Base-by-base conservation (phyloP, 2,329 filamentous ascomycete genomes). In the Hymenoscyphus infarciens region DNA sequence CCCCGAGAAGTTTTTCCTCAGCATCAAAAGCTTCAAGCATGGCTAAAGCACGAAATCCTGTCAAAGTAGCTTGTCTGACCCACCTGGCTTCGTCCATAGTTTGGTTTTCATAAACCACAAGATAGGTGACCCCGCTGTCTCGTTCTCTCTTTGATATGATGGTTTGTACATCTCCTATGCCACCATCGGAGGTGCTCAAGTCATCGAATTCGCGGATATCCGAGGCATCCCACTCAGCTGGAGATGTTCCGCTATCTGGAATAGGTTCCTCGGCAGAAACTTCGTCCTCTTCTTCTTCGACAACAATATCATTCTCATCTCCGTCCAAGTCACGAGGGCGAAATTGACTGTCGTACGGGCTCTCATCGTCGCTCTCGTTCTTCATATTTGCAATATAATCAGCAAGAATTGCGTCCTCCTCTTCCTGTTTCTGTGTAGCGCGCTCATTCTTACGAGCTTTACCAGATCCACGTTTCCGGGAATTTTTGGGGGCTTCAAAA, bases 181-280 rank as follows among this genome's bases (percentile, higher is more conserved):
- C 72, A 25, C 80, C 81, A 61, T 80, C 79, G 1, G 80, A 82
- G 2, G 82, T 83, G 65, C 79, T 82, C 38, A 82, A 63, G 42
- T 78, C 76, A 55, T 81, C 78, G 52, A 83, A 76, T 61, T 82
- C 80, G 10, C 74, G 70, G 15, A 83, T 69, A 63, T 79, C 77
- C 25, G 77, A 74, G 1, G 75, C 76, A 59, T 78, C 72, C 81
- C 81, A 83, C 72, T 73, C 53, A 67, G 65, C 25, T 68, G 59
- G 54, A 16, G 38, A 27, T 5, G 55, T 49, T 45, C 7, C 59
- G 54, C 56, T 59, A n/a, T 59, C 57, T 19, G n/a, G 27, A 31
- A 55, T 29, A 38, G 63, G 57, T 57, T 70, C 68, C 31, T 58
- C 66, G 42, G 67, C 67, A 52, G 68, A 69, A 22, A 42, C 22